Base-by-base conservation (phyloP, 2,329 filamentous ascomycete genomes). In the Colletotrichum sp. region DNA sequence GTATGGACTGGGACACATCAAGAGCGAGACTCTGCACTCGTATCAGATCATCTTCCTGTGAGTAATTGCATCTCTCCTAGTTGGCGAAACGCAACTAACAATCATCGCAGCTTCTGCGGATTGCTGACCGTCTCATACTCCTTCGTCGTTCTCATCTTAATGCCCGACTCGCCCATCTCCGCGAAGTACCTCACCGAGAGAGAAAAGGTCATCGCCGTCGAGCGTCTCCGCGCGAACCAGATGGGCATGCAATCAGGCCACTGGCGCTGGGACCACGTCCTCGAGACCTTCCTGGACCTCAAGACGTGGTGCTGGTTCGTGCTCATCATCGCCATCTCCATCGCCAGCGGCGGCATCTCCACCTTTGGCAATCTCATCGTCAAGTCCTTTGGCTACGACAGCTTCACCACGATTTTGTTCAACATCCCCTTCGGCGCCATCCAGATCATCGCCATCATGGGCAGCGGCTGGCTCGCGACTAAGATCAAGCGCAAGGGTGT, bases 101-200 rank as follows among this genome's bases (percentile, higher is more conserved):
- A 6, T 3, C 2, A 0, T 2, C 1, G 0, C 24, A 79, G 85
- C 1, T 84, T 83, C 32, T 85, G 83, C 36, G 84, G 84, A 1
- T 68, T 74, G 2, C 78, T 86, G 79, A 88, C 88, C 0, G 87
- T 91, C 21, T 88, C 89, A 26, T 84, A 89, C 39, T 82, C 83
- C 1, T 65, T 85, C 0, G 79, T 89, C 15, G 88, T 93, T 7
- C 86, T 91, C 36, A 44, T 88, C 28, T 87, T 89, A 63, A 91
- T 93, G 86, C 92, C 92, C 0, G 92, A 93, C 79, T 92, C 90
- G 0, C 92, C 92, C 0, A 88, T 92, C 82, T 86, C 89, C 52
- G 87, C 90, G 1, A 89, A 88, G 26, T 92, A 92, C 72, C 84
- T 93, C 9, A 85, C 83, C 0, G 86, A 89, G 12, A 84, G 89